Evolutionary conservation across 208 protist genomes (phyloP), one percentile per base, ranked within the genome.

Genomic region (Wallacemonas sp.): DNA sequence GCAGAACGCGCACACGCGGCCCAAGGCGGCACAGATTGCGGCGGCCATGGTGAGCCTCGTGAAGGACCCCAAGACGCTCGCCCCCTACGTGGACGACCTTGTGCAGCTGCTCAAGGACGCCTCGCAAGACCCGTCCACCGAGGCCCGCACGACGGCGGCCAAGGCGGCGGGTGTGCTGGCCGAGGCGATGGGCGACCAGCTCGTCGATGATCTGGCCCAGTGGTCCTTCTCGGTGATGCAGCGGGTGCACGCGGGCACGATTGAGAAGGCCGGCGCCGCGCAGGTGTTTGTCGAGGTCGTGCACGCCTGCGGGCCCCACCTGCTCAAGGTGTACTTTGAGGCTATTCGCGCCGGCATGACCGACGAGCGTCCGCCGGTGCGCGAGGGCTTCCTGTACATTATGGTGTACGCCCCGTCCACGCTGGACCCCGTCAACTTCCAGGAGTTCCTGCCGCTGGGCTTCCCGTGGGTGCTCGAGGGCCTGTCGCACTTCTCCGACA

Each of bases 1-100:
- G 54, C 86, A 96, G 64, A 76, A 76, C 65, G 66, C 79, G 20
- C 66, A 82, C 39, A 91, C 81, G 11, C 91, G 93, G 22, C 82
- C 87, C n/a, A 97, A 96, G 79, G 82, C 91, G 12, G 92, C 93
- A 20, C 93, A 97, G 79, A 97, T 98, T 67, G 80, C 96, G 42
- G 93, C 89, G 16, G 79, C 81, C 1, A 96, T 98, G 84, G 84
- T 94, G 41, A 88, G 61, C 57, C 84, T 98, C 41, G 84, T 97
- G 42, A 82, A 72, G 54, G 92, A 97, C 75, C 66, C 90, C 33
- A 82, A 87, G 55, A 84, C 83, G 14, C 77, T 98, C 52, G 68
- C 87, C 25, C 92, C 91, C 32, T 97, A 98, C 76, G 74, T 82
- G 29, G 76, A 88, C n/a, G 81, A 90, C 59, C 72, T 98, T 1